These are phyloP conservation scores for Cordyceps farinosa DNA, from an alignment of 2,329 filamentous ascomycete genomes.

Conservation along the genomic window DNA sequence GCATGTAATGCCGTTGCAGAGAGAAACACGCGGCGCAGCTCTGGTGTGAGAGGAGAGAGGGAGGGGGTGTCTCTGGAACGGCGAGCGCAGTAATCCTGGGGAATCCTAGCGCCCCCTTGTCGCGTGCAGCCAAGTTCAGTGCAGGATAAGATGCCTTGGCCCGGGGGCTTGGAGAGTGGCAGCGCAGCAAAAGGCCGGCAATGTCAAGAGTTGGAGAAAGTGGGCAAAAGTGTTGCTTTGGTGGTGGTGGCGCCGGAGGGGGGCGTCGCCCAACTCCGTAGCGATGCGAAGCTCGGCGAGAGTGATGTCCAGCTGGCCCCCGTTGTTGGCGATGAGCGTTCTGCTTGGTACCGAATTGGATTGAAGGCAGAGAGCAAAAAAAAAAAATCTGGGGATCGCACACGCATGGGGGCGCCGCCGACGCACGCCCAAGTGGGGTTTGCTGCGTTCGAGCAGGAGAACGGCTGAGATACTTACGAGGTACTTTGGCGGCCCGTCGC, in stretches of 20 bases:
- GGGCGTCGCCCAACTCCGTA: background rate
- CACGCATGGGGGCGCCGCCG: background rate
- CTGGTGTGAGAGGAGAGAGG: background rate
- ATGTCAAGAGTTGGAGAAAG: constrained; percentile 11
- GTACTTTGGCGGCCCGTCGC: constrained; percentile 5
- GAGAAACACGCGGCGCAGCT: background rate
- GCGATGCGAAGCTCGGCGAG: background rate
- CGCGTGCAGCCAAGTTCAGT: background rate
- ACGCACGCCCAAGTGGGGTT: constrained; percentile 2
- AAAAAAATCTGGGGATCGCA: constrained; percentile 6
- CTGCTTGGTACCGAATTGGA: background rate
- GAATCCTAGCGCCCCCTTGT: constrained; percentile 7
- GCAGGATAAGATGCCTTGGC: background rate
- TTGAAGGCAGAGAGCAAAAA: background rate
- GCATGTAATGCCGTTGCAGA: constrained; percentile 1
- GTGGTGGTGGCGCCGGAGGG: background rate
- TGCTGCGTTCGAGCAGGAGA: background rate
- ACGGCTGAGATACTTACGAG: constrained; percentile 4
- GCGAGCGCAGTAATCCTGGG: constrained; percentile 12
- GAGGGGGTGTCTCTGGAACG: background rate
- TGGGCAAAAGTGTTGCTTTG: background rate
- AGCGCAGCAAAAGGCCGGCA: background rate
- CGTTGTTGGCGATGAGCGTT: background rate
- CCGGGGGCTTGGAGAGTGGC: background rate
- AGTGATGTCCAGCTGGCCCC: background rate